phyloP scores from a whole-genome alignment of 495 filamentous ascomycete genomes.

The Xylaria castorea region DNA sequence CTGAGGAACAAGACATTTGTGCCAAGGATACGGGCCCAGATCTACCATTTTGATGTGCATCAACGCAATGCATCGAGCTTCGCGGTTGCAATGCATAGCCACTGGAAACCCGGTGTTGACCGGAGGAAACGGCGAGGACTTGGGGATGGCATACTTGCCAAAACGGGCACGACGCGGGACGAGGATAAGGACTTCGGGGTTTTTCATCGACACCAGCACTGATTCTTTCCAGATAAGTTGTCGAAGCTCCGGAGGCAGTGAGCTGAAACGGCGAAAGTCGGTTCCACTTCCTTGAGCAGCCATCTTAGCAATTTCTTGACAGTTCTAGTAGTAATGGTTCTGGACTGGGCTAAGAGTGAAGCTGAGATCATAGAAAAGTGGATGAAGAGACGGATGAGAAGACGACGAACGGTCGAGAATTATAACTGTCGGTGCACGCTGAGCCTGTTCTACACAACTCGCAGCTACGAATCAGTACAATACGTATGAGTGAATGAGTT shows the following conservation, averaged over 20 bases:
- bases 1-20: slow-evolving; percentile 3
- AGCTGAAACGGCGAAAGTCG: neutral
- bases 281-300: neutral
- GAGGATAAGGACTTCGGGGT: neutral
- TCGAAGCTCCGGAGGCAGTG: slow-evolving; percentile 19
- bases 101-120: slow-evolving; percentile 13
- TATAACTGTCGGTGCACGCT: neutral
- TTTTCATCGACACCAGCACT: neutral
- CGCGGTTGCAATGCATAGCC: slow-evolving; percentile 10
- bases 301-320: neutral
- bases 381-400: neutral
- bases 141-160: neutral
- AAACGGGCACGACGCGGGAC: neutral
- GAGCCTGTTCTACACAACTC: neutral
- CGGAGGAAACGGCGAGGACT: neutral
- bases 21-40: slow-evolving; percentile 7
- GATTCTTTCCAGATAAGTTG: slow-evolving; percentile 16
- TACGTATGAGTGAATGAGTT: neutral
- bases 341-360: neutral
- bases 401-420: neutral
- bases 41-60: neutral
- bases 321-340: neutral
- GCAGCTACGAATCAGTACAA: neutral
- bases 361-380: neutral
- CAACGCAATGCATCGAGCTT: slow-evolving; percentile 9